These are phyloP conservation scores for Hypholoma fasciculare DNA, from an alignment of 768 basidiomycete genomes.

Conservation along the genomic window DNA sequence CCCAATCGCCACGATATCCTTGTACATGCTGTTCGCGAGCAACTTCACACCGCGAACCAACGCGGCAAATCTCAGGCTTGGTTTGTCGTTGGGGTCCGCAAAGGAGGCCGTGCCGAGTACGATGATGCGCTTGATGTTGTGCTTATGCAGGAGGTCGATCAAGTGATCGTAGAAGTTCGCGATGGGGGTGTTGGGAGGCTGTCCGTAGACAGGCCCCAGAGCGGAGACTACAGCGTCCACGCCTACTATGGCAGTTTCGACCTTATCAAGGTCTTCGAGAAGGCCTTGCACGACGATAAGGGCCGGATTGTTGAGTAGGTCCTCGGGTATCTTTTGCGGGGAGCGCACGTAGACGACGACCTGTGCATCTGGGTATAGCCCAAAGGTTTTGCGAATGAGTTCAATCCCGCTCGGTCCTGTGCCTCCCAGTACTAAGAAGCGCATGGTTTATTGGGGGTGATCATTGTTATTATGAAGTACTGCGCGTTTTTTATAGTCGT, in stretches of 20 bases:
- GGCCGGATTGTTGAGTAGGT: constrained; percentile 41
- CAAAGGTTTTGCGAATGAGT: constrained; percentile 56
- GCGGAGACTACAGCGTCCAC: constrained; percentile 67
- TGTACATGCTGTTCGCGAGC: constrained; percentile 59
- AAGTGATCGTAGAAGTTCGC: constrained; percentile 58
- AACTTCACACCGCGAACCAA: constrained; percentile 43
- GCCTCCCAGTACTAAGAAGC: constrained; percentile 66
- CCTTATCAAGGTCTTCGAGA: constrained; percentile 48
- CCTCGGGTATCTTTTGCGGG: constrained; percentile 60
- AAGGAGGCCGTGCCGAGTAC: constrained; percentile 69
- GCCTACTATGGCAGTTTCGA: constrained; percentile 53
- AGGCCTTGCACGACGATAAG: constrained; percentile 55
- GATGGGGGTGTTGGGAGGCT: constrained; percentile 55
- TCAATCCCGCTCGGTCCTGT: constrained; percentile 64
- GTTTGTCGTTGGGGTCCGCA: constrained; percentile 59
- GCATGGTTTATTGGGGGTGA: constrained; percentile 25
- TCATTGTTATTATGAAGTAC: not conserved
- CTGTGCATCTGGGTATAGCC: constrained; percentile 33
- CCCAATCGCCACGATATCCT: constrained; percentile 66
- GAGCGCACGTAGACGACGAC: constrained; percentile 65
- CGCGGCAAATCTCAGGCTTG: constrained; percentile 41
- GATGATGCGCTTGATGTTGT: constrained; percentile 57
- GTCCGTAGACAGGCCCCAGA: constrained; percentile 52
- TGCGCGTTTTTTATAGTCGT: not conserved
- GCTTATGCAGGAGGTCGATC: constrained; percentile 55